A percentile compares a stretch with the other conserved stretches of the same genome.
Evolutionary conservation across 148 eudicot species (phyloP).

Genomic region (Chenopodium berlandieri): DNA sequence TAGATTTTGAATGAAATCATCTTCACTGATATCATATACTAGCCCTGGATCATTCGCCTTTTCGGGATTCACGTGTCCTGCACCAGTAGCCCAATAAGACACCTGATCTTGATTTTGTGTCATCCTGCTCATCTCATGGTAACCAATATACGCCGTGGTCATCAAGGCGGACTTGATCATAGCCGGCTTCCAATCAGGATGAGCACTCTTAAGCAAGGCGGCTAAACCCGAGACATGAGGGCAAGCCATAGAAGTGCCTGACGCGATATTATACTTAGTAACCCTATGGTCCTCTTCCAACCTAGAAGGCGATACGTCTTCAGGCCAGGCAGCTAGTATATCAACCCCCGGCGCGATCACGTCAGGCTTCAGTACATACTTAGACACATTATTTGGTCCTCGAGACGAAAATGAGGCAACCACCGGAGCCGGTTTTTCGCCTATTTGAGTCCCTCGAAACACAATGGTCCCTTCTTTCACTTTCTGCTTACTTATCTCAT

Average conservation of each 20-base stretch:
- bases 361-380: constrained; percentile 47
- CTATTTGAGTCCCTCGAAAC: constrained; percentile 33
- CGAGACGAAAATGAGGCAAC: constrained; percentile 46
- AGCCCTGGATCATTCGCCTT: constrained; percentile 35
- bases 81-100: constrained; percentile 28
- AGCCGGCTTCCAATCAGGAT: constrained; percentile 50
- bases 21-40: constrained; percentile 21
- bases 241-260: constrained; percentile 57
- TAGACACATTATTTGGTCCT: constrained; percentile 32
- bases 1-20: constrained; percentile 27
- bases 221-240: constrained; percentile 50
- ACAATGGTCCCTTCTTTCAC: constrained; percentile 28
- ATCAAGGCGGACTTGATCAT: constrained; percentile 45
- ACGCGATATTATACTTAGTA: constrained; percentile 30
- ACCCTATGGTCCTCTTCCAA: constrained; percentile 29
- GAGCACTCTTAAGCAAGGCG: constrained; percentile 40
- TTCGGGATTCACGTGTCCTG: constrained; percentile 39
- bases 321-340: constrained; percentile 47
- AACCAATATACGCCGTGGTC: constrained; percentile 47
- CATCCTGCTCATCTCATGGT: constrained; percentile 18
- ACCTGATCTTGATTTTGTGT: background rate
- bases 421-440: constrained; percentile 36
- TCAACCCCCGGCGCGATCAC: constrained; percentile 46
- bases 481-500: constrained; percentile 4
- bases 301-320: constrained; percentile 22